Evolutionary conservation across 2,329 filamentous ascomycete genomes (phyloP).

Genomic region (Beauveria bassiana): DNA sequence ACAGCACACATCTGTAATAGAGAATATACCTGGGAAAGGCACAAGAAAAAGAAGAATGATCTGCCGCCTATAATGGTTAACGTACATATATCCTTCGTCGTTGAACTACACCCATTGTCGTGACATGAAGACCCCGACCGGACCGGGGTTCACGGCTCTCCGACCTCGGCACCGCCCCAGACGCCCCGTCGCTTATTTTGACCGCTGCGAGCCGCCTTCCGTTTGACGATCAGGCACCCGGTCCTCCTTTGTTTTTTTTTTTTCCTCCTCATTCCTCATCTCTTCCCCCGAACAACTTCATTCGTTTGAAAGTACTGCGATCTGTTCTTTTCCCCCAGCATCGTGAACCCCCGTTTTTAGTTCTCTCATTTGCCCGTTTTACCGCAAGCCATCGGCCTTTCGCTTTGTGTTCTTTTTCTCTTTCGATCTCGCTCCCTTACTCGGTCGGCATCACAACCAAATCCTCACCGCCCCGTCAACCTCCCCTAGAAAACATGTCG

Average conservation of each 20-base stretch:
- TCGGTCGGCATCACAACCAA: background rate
- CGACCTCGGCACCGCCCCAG: background rate
- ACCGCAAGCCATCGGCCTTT: background rate
- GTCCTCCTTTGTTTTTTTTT: too few species aligned
- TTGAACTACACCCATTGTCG: too few species aligned
- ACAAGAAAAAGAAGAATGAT: too few species aligned
- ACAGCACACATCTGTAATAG: too few species aligned
- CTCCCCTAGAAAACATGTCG: conserved; percentile 52
- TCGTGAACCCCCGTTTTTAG: too few species aligned
- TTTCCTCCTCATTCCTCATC: background rate
- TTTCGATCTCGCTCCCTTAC: background rate
- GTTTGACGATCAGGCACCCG: background rate
- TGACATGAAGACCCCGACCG: too few species aligned
- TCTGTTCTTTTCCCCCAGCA: too few species aligned
- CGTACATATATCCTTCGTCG: too few species aligned
- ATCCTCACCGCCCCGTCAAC: background rate
- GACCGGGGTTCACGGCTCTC: background rate
- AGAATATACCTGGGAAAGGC: fast-evolving
- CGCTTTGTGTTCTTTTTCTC: background rate
- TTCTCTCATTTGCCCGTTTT: too few species aligned
- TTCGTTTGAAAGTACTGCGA: too few species aligned
- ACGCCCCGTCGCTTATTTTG: background rate
- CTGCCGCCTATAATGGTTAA: too few species aligned
- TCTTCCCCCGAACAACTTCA: background rate
- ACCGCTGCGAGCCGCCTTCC: background rate